Conservation (phyloP, 2,329 filamentous ascomycete genomes). For the Trichoderma afroharzianum region DNA sequence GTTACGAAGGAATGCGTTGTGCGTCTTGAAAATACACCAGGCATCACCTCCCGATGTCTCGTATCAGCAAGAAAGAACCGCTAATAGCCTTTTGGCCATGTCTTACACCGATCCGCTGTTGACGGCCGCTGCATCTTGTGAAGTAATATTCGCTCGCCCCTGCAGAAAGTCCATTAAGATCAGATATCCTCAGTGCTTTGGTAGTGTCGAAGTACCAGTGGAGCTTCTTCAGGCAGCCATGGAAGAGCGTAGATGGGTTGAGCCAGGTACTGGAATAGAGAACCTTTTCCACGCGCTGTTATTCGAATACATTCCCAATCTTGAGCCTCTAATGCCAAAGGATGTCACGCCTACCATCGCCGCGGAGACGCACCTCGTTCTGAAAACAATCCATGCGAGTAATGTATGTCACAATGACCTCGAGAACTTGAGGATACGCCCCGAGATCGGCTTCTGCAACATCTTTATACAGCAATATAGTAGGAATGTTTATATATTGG, state of each 20-base stretch:
- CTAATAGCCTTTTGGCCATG: not conserved
- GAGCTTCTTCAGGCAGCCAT: not conserved
- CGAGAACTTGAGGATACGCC: not conserved
- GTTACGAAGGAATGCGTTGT: not conserved
- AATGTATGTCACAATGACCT: not conserved
- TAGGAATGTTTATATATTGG: not conserved
- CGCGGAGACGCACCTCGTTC: not conserved
- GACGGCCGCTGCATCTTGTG: not conserved
- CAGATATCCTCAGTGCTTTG: not conserved
- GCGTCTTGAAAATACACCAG: not conserved
- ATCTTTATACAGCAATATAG: not conserved
- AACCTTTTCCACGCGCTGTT: not conserved
- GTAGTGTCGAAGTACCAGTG: not conserved
- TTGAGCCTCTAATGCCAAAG: not conserved
- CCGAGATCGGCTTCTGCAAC: not conserved
- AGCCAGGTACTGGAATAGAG: not conserved
- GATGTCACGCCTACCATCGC: not conserved
- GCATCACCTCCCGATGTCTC: not conserved
- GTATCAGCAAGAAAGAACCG: not conserved
- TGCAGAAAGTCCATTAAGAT: not conserved
- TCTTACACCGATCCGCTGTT: not conserved
- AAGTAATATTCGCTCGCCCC: not conserved
- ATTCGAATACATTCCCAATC: not conserved
- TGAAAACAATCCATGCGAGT: not conserved
- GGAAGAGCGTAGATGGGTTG: not conserved